A percentile compares a stretch with the other conserved stretches of the same genome.
phyloP scores from a whole-genome alignment of 441 rosid genomes.

The Viola pubescens region DNA sequence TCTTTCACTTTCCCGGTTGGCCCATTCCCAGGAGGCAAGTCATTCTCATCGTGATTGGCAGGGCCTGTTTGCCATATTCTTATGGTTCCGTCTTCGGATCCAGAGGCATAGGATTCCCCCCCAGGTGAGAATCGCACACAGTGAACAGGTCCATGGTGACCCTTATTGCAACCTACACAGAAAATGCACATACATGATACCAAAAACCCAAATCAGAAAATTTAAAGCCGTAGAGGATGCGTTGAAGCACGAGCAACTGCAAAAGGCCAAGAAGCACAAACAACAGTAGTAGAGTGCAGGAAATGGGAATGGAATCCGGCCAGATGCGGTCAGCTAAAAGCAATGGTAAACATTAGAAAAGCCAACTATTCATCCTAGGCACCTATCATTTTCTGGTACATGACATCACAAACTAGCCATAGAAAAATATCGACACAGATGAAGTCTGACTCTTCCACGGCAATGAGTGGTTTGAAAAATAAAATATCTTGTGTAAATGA shows the following conservation, averaged over 20 bases:
- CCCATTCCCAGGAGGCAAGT: conserved; percentile 29
- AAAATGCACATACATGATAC: not conserved
- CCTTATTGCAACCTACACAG: conserved; percentile 84
- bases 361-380: too few species aligned
- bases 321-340: too few species aligned
- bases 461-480: too few species aligned
- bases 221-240: not conserved
- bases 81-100: conserved; percentile 96
- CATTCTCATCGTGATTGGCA: conserved; percentile 39
- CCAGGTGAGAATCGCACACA: conserved; percentile 88
- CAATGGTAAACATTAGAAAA: too few species aligned
- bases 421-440: too few species aligned
- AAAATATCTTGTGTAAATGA: too few species aligned
- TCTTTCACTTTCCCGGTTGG: conserved; percentile 51
- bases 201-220: not conserved
- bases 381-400: too few species aligned
- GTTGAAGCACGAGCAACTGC: not conserved
- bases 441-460: too few species aligned
- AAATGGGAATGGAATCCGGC: too few species aligned
- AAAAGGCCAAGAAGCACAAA: not conserved
- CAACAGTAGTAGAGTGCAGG: not conserved
- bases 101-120: conserved; percentile 93
- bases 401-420: too few species aligned
- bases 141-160: conserved; percentile 97
- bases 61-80: conserved; percentile 86